phyloP scores from a whole-genome alignment of 139 green algal species.

The Nannochloris sp. region DNA sequence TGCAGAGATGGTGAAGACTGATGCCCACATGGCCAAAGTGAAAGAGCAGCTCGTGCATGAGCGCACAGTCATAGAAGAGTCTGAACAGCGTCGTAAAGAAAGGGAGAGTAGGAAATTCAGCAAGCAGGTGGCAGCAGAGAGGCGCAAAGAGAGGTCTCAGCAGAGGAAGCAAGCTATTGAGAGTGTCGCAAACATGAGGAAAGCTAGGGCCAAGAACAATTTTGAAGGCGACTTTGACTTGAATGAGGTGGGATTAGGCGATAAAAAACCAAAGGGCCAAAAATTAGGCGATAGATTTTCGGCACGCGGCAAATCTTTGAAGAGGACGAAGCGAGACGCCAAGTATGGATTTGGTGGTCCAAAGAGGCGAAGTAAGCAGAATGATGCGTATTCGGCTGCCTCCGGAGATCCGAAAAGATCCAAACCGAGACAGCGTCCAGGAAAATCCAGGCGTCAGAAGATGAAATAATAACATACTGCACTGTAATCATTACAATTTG shows the following conservation, averaged over 20 bases:
- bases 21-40: slow-evolving; percentile 88
- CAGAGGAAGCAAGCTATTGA: slow-evolving; percentile 79
- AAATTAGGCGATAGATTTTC: slow-evolving; percentile 20
- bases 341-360: slow-evolving; percentile 82
- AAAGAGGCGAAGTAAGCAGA: slow-evolving; percentile 82
- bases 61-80: slow-evolving; percentile 63
- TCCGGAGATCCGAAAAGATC: neutral
- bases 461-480: slow-evolving; percentile 1
- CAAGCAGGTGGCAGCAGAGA: slow-evolving; percentile 81
- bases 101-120: slow-evolving; percentile 82
- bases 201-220: slow-evolving; percentile 28
- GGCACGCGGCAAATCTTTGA: slow-evolving; percentile 33
- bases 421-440: neutral
- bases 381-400: slow-evolving; percentile 50
- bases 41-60: slow-evolving; percentile 83
- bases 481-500: slow-evolving; percentile 19
- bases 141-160: slow-evolving; percentile 66
- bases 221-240: slow-evolving; percentile 66
- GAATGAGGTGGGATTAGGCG: slow-evolving; percentile 32
- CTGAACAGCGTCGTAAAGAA: slow-evolving; percentile 76
- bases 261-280: slow-evolving; percentile 11
- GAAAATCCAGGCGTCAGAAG: slow-evolving; percentile 1
- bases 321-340: slow-evolving; percentile 39
- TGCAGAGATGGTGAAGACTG: slow-evolving; percentile 95
- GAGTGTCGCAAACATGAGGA: slow-evolving; percentile 71